Base-by-base conservation (phyloP, 23 red algal genomes). In the Pyropia yezoensis region DNA sequence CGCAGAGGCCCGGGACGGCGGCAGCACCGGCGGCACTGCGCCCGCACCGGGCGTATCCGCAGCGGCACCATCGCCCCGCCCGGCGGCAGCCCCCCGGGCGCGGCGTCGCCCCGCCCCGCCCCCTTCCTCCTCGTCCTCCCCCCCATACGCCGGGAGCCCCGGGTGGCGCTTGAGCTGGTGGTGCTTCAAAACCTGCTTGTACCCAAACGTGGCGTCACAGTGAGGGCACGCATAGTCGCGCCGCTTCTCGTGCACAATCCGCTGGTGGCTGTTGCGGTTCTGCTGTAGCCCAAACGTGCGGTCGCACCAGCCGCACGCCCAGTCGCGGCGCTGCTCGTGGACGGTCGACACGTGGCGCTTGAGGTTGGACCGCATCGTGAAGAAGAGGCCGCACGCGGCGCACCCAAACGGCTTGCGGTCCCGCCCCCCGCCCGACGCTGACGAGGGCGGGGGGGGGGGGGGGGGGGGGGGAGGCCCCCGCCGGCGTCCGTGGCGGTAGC, bases 121-220 rank as follows among this genome's bases (percentile, higher is more conserved):
- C 39, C 11, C 39, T 8, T 13, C 11, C 39, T 47, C 39, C 39
- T 13, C 39, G 6, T 47, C 39, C 11, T 13, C 39, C 11, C 30
- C 39, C 39, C 39, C 39, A 47, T 47, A 47, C 39, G 39, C 39
- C 39, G 39, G 39, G 11, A 47, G 39, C 39, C 39, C 39, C 39
- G 39, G 39, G 64, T 80, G 76, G 54, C 67, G 57, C 50, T 50
- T 67, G 51, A 62, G 76, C 50, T 54, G 39, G 56, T 80, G 76
- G 55, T 80, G 67, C 56, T 80, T 62, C 20, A 80, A 30, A 25
- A 80, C 76, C 56, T 80, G 76, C 56, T 80, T 80, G 76, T 80
- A 80, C 27, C 76, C 76, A 58, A 80, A 80, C 15, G 24, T 54
- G 25, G 18, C 28, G 49, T 53, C 18, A 33, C 76, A 80, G 34